Base-by-base conservation (phyloP, 768 basidiomycete species). In the Boletales sp. region DNA sequence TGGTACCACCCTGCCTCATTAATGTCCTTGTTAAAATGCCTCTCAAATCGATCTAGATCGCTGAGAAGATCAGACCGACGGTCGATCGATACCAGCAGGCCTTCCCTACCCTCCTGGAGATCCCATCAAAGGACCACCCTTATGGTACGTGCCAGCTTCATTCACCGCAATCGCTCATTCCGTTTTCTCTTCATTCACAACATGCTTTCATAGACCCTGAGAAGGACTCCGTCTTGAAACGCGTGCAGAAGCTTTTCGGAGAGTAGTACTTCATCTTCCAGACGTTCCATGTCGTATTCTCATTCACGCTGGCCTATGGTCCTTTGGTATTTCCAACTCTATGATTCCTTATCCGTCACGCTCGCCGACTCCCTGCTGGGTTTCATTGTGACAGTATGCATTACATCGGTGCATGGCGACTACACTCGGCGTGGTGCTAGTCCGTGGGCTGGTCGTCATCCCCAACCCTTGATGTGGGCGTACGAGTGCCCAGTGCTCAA, bases 51-150 rank as follows among this genome's bases (percentile, higher is more conserved):
- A 52, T 57, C 9, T 65, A 97, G 96, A 78, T 98, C 61, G 96
- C 96, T 53, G 96, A 98, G 76, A 92, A 90, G 77, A 99, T 99
- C 55, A 77, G 96, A 34, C 92, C 92, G 0, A 83, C 89, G 1
- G 92, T 99, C 12, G 96, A 99, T 71, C 84, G 85, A 61, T 99
- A 99, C 69, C 85, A 91, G 57, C 90, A 94, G 68, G 84, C 95
- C 0, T 99, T 99, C 74, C 96, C 96, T 18, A 93, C 96, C 0
- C 72, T 99, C 36, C 82, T 99, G 14, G 96, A 99, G 71, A 98
- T 99, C 54, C 96, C 96, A 21, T 94, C 92, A 48, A 98, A 98
- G 69, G 95, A 98, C 64, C 94, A 96, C 70, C 95, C 95, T 33
- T 98, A 98, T 61, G 94, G 95, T 95, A 47, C 51, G 81, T 71